Evolutionary conservation across 257 asterid genomes (phyloP).

Genomic region (Solanum habrochaites): DNA sequence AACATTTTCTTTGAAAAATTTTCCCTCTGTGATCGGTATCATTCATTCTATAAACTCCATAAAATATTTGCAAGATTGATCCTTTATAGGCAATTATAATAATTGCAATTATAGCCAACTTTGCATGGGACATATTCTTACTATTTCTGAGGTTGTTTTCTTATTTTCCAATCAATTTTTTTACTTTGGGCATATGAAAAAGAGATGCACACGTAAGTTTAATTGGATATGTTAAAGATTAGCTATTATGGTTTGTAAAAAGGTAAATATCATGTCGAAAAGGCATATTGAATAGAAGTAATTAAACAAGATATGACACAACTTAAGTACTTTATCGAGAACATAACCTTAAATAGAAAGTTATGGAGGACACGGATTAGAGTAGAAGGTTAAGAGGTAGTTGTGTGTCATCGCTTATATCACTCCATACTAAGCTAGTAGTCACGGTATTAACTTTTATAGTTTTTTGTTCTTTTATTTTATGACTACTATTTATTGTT

Average conservation of each 20-base stretch:
- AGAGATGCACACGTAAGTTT: neutral
- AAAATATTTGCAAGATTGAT: neutral
- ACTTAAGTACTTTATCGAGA: neutral
- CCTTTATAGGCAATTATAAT: neutral
- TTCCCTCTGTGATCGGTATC: neutral
- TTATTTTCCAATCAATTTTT: neutral
- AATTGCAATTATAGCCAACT: neutral
- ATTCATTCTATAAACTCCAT: neutral
- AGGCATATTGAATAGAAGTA: neutral
- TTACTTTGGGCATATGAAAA: neutral
- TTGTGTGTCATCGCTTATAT: neutral
- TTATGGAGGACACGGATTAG: fast-evolving
- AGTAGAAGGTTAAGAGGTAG: neutral
- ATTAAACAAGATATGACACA: neutral
- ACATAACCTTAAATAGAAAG: neutral
- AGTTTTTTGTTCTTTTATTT: neutral
- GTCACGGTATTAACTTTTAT: neutral
- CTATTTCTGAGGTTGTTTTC: neutral
- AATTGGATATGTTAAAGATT: neutral
- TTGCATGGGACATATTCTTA: neutral
- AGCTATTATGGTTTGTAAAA: fast-evolving
- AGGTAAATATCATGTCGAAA: neutral
- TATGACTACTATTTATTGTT: neutral
- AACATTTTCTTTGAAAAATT: neutral
- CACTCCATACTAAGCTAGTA: neutral